Conservation (phyloP, 768 basidiomycete genomes). For the Pulveroboletus ravenelii region DNA sequence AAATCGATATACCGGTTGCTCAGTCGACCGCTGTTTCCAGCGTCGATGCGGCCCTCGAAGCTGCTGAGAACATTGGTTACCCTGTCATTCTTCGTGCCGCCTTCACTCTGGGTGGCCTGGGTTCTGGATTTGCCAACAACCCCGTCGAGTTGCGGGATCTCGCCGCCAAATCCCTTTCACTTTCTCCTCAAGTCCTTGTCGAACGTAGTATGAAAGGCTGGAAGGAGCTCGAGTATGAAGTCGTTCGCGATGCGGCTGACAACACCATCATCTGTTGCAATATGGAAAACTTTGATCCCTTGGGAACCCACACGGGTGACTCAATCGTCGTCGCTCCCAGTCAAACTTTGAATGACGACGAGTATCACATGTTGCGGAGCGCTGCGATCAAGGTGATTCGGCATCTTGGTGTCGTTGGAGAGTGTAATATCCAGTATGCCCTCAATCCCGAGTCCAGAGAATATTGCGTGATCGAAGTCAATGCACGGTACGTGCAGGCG, state of each 20-base stretch:
- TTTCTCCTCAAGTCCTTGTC: constrained; percentile 93
- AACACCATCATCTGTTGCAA: constrained; percentile 99
- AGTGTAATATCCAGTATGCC: constrained; percentile 98
- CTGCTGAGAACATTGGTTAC: constrained; percentile 90
- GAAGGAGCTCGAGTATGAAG: constrained; percentile 99
- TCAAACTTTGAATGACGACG: constrained; percentile 94
- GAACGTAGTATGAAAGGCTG: constrained; percentile 99
- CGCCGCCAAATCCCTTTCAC: constrained; percentile 82
- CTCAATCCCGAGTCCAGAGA: constrained; percentile 89
- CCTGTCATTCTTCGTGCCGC: constrained; percentile 96
- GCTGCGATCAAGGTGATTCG: constrained; percentile 95
- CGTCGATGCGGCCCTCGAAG: constrained; percentile 87
- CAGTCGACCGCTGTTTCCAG: constrained; percentile 96
- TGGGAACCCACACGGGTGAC: constrained; percentile 98
- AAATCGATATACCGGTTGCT: constrained; percentile 95
- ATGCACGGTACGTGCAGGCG: constrained; percentile 59
- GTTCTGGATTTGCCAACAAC: constrained; percentile 95
- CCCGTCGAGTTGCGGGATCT: constrained; percentile 93
- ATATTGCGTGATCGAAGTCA: constrained; percentile 98
- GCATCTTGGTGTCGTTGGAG: constrained; percentile 87
- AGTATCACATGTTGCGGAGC: constrained; percentile 98
- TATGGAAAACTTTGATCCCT: constrained; percentile 99
- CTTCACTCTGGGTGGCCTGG: constrained; percentile 96
- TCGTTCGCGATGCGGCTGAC: constrained; percentile 96
- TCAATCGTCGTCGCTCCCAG: constrained; percentile 99